Percentiles rank a stretch among this genome's conserved stretches.
Conservation (phyloP, 768 basidiomycete species). For the Mycena metata region DNA sequence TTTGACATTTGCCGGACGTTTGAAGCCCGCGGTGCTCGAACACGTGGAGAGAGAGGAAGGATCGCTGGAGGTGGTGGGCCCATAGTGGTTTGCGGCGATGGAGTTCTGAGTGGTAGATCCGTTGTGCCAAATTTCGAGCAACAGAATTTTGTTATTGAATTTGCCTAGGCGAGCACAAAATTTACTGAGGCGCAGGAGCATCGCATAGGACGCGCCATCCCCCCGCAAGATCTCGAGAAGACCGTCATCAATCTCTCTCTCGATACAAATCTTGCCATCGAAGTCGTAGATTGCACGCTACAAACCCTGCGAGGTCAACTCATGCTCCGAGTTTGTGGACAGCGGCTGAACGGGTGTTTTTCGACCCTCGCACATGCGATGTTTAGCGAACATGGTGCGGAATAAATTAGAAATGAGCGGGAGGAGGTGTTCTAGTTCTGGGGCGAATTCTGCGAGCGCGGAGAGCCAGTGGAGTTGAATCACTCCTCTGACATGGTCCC, state of each 20-base stretch:
- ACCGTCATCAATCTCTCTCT: neutral
- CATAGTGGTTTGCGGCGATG: conserved; percentile 30
- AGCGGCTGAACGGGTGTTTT: neutral
- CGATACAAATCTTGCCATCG: neutral
- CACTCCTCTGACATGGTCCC: neutral
- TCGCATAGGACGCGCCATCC: conserved; percentile 10
- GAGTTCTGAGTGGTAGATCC: conserved; percentile 29
- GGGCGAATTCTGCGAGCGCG: neutral
- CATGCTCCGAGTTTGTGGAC: neutral
- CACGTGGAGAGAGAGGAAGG: conserved; percentile 33
- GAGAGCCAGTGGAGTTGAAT: conserved; percentile 4
- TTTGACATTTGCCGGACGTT: conserved; percentile 30
- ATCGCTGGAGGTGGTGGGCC: conserved; percentile 20
- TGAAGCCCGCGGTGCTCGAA: conserved; percentile 12
- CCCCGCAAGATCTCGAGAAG: neutral
- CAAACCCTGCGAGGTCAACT: conserved; percentile 2
- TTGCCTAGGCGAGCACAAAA: neutral
- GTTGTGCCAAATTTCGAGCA: conserved; percentile 36
- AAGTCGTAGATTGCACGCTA: neutral
- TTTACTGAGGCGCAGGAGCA: neutral
- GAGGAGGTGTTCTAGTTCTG: neutral
- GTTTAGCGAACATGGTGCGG: neutral
- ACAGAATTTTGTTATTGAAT: conserved; percentile 3
- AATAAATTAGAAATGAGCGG: neutral
- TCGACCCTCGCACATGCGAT: conserved; percentile 2